Base-by-base conservation (phyloP, 257 asterid species). In the Paulownia fortunei region DNA sequence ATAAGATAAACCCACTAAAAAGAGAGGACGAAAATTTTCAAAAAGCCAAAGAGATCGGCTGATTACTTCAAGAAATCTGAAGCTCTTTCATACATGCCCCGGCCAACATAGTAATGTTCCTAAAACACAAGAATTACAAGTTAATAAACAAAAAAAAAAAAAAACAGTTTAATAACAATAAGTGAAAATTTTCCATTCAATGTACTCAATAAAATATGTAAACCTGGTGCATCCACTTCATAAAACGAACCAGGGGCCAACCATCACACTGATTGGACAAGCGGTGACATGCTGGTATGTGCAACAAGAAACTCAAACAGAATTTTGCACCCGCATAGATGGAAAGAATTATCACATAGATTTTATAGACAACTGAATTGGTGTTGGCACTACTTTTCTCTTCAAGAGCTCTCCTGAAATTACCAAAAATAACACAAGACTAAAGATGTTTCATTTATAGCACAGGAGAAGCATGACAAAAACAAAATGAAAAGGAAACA, bases 171-270 rank as follows among this genome's bases (percentile, higher is more conserved):
- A 44, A 76, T 67, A 11, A 37, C 12, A 73, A 59, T 36, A 68
- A 72, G 9, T 49, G 24, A 64, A 67, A 76, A 21, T 19, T 54
- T 54, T 49, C 42, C 62, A 62, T 69, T 37, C 41, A 81, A 80
- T 77, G 63, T 63, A 39, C 44, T 66, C 23, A 41, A 69, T 24
- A 72, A 23, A 66, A 67, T 69, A 54, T 76, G 70, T 64, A 80
- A 79, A 96, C 99, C 99, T 96, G 96, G 85, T 96, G 99, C 98
- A 96, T 90, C 99, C 98, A 96, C 89, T 96, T 93, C 77, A 96
- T 65, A 80, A 90, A 88, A 72, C 97, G 96, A 83, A 87, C 79
- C 21, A 88, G 60, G 18, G 89, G 80, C 93, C 91, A 88, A 68
- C 65, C 65, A 80, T 96, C 96, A 79, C 96, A 85, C 76, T 74